Evolutionary conservation across 768 basidiomycete genomes (phyloP), one percentile per base, ranked within the genome.

Genomic region (Pulveroboletus sp.): DNA sequence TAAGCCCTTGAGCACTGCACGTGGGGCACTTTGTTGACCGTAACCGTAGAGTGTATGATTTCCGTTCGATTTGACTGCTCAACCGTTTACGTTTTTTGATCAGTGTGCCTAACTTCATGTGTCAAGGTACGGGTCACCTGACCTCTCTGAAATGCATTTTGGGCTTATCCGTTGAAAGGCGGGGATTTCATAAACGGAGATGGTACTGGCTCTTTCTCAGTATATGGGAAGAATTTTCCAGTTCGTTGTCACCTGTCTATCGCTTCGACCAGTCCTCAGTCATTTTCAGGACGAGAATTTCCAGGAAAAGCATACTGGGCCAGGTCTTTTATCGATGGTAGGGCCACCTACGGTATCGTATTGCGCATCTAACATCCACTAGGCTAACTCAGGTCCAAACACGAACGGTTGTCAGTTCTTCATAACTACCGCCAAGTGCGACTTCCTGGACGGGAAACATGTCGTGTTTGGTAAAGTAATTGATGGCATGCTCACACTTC

Each of bases 351-450:
- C 40, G 32, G 45, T 16, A 40, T 27, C 20, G 10, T 49, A 13
- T 52, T 19, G 38, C 38, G 39, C 35, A 35, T 10, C 31, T 54
- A 26, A 53, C 41, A 2, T 47, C 20, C 20, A 46, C 26, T 59
- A 94, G 93, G 95, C 94, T 0, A 98, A 97, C 70, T 96, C 94
- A 0, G 95, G 95, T 6, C 80, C 88, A 3, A 86, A 91, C 62
- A 94, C 93, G 13, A 98, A 97, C 56, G 95, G 94, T 3, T 94
- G 91, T 67, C 93, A 92, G 82, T 99, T 98, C 75, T 99, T 99
- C 76, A 85, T 99, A 64, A 99, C 96, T 0, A 93, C 91, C 2
- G 90, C 83, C 9, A 87, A 89, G 58, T 95, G 94, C 55, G 91
- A 94, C 54, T 98, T 98, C 70, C 80, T 99, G 37, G 94, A 99